Conservation (phyloP, 2,329 filamentous ascomycete genomes). For the Akanthomyces muscarius region DNA sequence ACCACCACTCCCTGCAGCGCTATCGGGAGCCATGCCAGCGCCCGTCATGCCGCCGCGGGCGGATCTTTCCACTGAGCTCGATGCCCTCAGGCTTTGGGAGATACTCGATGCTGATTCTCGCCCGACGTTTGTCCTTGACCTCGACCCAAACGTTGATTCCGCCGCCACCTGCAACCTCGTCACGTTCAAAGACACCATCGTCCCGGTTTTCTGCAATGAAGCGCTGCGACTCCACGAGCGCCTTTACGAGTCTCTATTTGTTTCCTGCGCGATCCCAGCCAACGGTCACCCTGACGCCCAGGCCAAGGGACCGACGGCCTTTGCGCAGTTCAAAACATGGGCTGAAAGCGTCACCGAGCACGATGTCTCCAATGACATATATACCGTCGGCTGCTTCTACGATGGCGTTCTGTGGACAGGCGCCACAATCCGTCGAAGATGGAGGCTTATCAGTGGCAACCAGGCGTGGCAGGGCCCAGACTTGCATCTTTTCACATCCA, state of each 20-base stretch:
- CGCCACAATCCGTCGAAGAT: conserved; percentile 35
- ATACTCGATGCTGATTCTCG: neutral
- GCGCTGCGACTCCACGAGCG: conserved; percentile 32
- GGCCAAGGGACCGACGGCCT: conserved; percentile 18
- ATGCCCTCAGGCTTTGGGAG: neutral
- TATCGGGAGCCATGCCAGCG: neutral
- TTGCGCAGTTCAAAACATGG: conserved; percentile 38
- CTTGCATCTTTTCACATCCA: neutral
- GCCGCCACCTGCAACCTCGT: neutral
- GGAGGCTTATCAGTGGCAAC: conserved; percentile 40
- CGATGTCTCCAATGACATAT: conserved; percentile 41
- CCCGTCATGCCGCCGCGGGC: neutral
- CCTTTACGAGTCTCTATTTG: conserved; percentile 29
- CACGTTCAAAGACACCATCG: conserved; percentile 19
- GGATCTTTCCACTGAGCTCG: neutral
- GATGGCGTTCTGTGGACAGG: conserved; percentile 35
- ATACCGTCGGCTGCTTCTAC: conserved; percentile 38
- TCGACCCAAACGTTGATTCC: neutral
- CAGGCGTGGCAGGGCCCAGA: conserved; percentile 28
- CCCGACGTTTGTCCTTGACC: neutral
- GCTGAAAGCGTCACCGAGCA: conserved; percentile 38
- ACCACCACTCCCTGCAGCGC: neutral
- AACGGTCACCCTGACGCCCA: conserved; percentile 1
- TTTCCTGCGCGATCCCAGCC: conserved; percentile 1
- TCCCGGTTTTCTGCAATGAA: conserved; percentile 34